Evolutionary conservation across 805 yeast genomes (phyloP).

Genomic region (Yarrowia sp.): DNA sequence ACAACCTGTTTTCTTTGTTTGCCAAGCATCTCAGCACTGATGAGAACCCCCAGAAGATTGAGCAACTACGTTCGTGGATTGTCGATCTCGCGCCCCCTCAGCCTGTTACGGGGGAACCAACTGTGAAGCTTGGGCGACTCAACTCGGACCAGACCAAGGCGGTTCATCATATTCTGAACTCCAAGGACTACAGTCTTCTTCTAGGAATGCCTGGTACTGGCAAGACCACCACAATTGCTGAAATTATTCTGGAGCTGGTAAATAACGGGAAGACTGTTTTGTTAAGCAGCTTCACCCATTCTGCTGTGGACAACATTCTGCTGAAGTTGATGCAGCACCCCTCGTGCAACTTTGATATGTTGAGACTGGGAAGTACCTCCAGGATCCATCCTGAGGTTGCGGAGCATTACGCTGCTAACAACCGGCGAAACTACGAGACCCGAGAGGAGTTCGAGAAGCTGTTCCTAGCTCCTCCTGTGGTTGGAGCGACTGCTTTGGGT

Average conservation of each 20-base stretch:
- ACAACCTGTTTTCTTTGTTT: constrained; percentile 68
- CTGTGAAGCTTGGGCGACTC: constrained; percentile 37
- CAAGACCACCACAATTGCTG: constrained; percentile 84
- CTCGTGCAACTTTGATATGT: constrained; percentile 42
- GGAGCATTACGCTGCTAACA: constrained; percentile 43
- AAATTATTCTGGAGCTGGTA: constrained; percentile 60
- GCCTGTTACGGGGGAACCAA: constrained; percentile 33
- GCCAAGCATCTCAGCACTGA: constrained; percentile 30
- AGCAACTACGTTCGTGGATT: constrained; percentile 42
- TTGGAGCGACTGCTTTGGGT: constrained; percentile 87
- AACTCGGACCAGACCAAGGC: constrained; percentile 74
- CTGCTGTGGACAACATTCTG: constrained; percentile 92
- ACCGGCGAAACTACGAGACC: constrained; percentile 39
- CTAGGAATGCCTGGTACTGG: constrained; percentile 99
- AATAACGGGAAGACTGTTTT: constrained; percentile 62
- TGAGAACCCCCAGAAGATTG: constrained; percentile 44
- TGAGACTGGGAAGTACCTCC: constrained; percentile 62
- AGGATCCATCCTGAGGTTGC: constrained; percentile 61
- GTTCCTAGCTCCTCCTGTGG: constrained; percentile 61
- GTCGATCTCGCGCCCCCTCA: constrained; percentile 54
- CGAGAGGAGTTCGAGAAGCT: constrained; percentile 47
- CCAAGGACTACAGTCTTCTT: constrained; percentile 74
- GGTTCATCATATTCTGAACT: constrained; percentile 56
- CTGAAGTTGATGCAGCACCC: constrained; percentile 57
- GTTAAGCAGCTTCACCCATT: constrained; percentile 84